phyloP scores from a whole-genome alignment of 331 rosid genomes.

The Saraca asoca region DNA sequence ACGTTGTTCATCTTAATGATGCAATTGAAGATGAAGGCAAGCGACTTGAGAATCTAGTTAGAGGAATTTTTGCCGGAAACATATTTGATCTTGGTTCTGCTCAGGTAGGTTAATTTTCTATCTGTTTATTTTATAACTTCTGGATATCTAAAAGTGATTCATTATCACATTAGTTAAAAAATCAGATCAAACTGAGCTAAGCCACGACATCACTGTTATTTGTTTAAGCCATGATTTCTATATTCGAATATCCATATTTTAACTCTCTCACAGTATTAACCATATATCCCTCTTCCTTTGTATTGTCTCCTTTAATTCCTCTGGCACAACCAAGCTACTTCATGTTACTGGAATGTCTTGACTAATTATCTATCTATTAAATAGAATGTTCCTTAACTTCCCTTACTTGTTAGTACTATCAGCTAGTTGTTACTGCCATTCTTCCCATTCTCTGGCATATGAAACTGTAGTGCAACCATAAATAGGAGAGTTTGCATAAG shows the following conservation, averaged over 20 bases:
- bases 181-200: constrained; percentile 17
- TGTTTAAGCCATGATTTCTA: constrained; percentile 19
- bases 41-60: constrained; percentile 76
- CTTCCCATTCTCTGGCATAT: constrained; percentile 8
- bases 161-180: not conserved
- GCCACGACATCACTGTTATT: not conserved
- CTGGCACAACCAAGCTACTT: not conserved
- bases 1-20: constrained; percentile 69
- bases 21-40: constrained; percentile 86
- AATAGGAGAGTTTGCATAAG: constrained; percentile 1
- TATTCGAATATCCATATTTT: constrained; percentile 1
- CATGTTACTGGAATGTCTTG: not conserved
- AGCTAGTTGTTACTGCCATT: constrained; percentile 9
- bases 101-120: constrained; percentile 52
- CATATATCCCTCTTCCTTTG: constrained; percentile 19
- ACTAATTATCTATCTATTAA: constrained; percentile 12
- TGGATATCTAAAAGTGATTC: constrained; percentile 7
- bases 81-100: constrained; percentile 98
- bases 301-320: constrained; percentile 13
- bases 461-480: not conserved
- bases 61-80: constrained; percentile 93
- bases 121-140: constrained; percentile 17
- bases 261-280: not conserved
- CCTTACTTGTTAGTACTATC: constrained; percentile 17
- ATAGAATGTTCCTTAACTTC: constrained; percentile 1